Evolutionary conservation across 139 green algal genomes (phyloP).

Genomic region (Chlorella sp.): DNA sequence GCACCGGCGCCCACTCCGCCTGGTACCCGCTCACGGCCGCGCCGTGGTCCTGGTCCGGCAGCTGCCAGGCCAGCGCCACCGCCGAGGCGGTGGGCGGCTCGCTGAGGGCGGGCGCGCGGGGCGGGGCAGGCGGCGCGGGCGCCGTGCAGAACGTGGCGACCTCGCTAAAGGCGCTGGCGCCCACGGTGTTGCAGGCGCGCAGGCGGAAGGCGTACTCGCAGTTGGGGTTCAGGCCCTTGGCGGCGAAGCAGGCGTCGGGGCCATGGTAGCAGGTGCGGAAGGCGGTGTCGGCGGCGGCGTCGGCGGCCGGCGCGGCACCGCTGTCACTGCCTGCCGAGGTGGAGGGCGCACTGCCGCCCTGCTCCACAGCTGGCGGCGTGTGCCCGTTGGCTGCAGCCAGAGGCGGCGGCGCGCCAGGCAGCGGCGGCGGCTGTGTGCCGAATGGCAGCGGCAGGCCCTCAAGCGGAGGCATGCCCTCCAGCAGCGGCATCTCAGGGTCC

Average conservation of each 20-base stretch:
- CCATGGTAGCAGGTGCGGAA: constrained; percentile 50
- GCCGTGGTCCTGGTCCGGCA: constrained; percentile 49
- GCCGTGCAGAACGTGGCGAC: neutral
- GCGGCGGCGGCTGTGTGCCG: no score
- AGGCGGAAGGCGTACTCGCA: constrained; percentile 55
- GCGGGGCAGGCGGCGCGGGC: constrained; percentile 31
- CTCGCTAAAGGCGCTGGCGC: constrained; percentile 46
- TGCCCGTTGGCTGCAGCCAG: no score
- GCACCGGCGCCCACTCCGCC: constrained; percentile 48
- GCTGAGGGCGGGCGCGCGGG: constrained; percentile 15
- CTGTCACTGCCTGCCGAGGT: no score
- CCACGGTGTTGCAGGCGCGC: constrained; percentile 50
- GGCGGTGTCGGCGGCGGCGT: constrained; percentile 13
- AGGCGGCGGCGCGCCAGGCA: no score
- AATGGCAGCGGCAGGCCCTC: no score
- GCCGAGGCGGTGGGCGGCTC: neutral
- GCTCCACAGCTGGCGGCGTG: no score
- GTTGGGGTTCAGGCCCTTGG: constrained; percentile 52
- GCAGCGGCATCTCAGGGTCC: no score
- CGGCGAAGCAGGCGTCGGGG: neutral
- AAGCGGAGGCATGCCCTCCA: no score
- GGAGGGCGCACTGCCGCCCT: no score
- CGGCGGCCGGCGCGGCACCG: no score
- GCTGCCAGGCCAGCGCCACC: constrained; percentile 41
- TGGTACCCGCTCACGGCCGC: constrained; percentile 51